These are phyloP conservation scores for Botryotinia globosa DNA, from an alignment of 2,329 filamentous ascomycete species.

Conservation along the genomic window DNA sequence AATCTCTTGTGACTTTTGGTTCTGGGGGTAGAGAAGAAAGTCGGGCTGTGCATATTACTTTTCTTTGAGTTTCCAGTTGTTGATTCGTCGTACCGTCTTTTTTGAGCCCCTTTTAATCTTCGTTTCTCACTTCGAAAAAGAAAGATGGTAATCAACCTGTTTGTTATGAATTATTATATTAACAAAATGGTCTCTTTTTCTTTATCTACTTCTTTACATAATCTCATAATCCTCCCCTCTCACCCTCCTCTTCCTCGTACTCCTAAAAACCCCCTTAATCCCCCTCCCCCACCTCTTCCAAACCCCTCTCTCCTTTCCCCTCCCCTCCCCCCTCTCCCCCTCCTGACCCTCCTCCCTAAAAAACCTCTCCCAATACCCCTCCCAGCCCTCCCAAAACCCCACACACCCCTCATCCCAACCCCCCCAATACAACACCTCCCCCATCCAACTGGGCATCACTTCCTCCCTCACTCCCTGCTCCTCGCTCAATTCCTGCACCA, in stretches of 20 bases:
- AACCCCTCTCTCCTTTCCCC: background rate
- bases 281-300: background rate
- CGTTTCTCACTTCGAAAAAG: too few species aligned
- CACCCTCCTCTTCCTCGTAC: background rate
- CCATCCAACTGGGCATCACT: background rate
- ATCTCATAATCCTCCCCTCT: background rate
- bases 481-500: background rate
- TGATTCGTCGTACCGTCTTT: background rate
- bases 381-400: background rate
- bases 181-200: too few species aligned
- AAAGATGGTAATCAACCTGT: too few species aligned
- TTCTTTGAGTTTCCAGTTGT: background rate
- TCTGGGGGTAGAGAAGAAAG: too few species aligned
- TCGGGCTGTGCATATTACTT: rapidly evolving
- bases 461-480: background rate
- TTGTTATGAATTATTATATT: too few species aligned
- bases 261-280: background rate
- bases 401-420: background rate
- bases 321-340: background rate
- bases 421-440: background rate
- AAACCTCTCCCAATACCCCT: background rate
- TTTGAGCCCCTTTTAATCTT: too few species aligned
- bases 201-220: too few species aligned
- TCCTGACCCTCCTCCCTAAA: background rate
- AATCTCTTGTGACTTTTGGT: too few species aligned